Percentiles rank a stretch among this genome's conserved stretches.
Evolutionary conservation across 164 flowering plant species (phyloP).

Genomic region (Kalanchoe fedtschenkoi): DNA sequence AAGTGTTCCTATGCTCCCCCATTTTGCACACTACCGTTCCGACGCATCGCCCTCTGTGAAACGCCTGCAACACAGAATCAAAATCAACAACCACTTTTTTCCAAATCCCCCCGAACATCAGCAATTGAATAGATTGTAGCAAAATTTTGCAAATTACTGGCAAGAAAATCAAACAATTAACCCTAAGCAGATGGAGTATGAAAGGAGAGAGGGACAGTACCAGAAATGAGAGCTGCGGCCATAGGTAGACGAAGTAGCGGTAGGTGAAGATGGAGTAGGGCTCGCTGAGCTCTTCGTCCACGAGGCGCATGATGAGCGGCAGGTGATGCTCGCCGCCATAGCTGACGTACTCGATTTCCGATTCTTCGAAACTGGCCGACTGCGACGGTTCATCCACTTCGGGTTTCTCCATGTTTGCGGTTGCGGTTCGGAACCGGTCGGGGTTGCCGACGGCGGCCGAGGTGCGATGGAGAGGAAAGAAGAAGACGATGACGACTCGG

Average conservation of each 20-base stretch:
- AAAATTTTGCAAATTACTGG: not conserved
- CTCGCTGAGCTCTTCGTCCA: constrained; percentile 90
- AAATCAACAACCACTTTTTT: too few relatives aligned
- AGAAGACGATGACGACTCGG: too few relatives aligned
- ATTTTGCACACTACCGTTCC: constrained; percentile 97
- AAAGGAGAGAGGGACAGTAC: constrained; percentile 16
- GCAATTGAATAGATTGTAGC: too few relatives aligned
- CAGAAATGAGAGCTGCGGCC: constrained; percentile 94
- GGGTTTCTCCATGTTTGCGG: constrained; percentile 13
- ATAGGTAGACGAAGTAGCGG: constrained; percentile 95
- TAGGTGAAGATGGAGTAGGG: constrained; percentile 99
- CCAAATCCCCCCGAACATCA: too few relatives aligned
- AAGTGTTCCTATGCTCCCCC: constrained; percentile 84
- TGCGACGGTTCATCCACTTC: constrained; percentile 7
- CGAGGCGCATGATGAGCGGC: constrained; percentile 82
- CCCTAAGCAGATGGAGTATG: not conserved
- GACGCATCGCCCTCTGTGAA: constrained; percentile 69
- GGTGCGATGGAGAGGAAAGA: not conserved
- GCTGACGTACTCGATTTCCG: constrained; percentile 75
- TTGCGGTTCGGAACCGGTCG: not conserved
- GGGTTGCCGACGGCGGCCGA: not conserved
- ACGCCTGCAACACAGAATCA: too few relatives aligned
- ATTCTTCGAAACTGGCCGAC: constrained; percentile 5
- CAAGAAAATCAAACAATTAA: not conserved
- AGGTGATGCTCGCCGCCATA: constrained; percentile 92